Evolutionary conservation across 805 yeast species (phyloP), one percentile per base, ranked within the genome.

Genomic region (Yarrowia divulgata): DNA sequence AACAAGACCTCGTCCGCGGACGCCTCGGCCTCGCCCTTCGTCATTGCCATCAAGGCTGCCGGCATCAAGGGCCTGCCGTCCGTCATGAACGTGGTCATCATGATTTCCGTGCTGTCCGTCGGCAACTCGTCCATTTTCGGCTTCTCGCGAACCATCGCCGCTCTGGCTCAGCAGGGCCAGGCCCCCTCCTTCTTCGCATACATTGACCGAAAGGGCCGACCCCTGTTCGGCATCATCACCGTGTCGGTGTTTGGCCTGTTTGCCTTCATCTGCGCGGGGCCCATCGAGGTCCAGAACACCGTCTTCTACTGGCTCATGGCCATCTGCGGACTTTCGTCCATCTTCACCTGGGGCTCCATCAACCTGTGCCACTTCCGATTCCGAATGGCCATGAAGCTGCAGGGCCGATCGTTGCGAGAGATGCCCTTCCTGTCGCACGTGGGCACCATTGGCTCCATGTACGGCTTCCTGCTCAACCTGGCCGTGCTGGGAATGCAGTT

Each of bases 201-300:
- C 78, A 85, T 90, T 70, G 94, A 90, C 77, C 82, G 87, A 74
- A 81, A 79, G 52, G 95, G 95, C 70, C 84, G 94, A 77, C 95
- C 96, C 14, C 77, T 89, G 69, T 86, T 84, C 64, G 93, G 90
- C 29, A 86, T 89, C 73, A 71, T 74, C 10, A 71, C 81, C 37
- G 79, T 85, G 52, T 74, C 78, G 19, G 10, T 74, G 46, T 81
- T 87, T 73, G 90, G 89, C 32, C 78, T 84, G 45, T 75, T 87
- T 39, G 85, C 87, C 58, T 87, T 84, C 74, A 79, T 89, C 67
- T 85, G 89, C 55, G 89, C 90, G 7, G 84, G 88, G 49, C 77
- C 82, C 12, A 79, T 83, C 71, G 81, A 87, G 73, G 83, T 82
- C 69, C 84, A 79, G 10, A 85, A 80, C 68, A 85, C 80, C 6